These are phyloP conservation scores for Fraxinus floribunda DNA, from an alignment of 305 asterid species.

Conservation along the genomic window DNA sequence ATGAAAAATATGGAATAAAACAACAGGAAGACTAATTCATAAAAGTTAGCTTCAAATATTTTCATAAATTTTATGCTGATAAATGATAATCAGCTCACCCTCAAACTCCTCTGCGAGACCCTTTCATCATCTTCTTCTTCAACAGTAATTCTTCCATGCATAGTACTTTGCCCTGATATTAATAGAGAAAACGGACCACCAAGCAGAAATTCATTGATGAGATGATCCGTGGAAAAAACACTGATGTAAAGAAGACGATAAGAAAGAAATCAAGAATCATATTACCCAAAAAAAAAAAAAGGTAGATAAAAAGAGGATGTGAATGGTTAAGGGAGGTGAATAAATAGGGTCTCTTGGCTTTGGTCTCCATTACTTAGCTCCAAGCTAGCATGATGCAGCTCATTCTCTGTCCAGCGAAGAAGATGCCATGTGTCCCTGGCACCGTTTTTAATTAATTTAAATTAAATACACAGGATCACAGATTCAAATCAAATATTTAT, in stretches of 20 bases:
- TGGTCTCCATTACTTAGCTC: not conserved
- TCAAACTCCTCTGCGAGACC: slow-evolving; percentile 42
- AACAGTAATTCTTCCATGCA: slow-evolving; percentile 38
- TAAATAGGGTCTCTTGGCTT: not conserved
- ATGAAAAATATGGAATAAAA: slow-evolving; percentile 20
- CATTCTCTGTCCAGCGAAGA: not conserved
- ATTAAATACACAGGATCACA: not conserved
- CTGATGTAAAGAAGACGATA: not conserved
- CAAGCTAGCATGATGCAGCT: not conserved
- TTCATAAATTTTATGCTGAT: slow-evolving; percentile 1
- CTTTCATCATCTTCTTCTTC: slow-evolving; percentile 47
- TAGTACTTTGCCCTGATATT: slow-evolving; percentile 55
- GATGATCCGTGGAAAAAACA: slow-evolving; percentile 3
- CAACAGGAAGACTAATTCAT: slow-evolving; percentile 15
- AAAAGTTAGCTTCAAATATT: not conserved
- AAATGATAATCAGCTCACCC: slow-evolving; percentile 46
- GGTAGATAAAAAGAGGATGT: not conserved
- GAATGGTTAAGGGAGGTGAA: not conserved
- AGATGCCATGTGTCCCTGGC: not conserved
- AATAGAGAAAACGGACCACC: slow-evolving; percentile 23
- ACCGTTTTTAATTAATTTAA: not conserved
- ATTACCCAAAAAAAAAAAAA: not conserved
- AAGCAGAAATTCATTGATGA: slow-evolving; percentile 11
- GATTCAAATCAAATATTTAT: not conserved
- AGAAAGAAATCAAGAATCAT: slow-evolving; percentile 4